Percentiles rank a stretch among this genome's conserved stretches.
These are phyloP conservation scores for Straminergon stramineum DNA, from an alignment of 225 moss, liverwort and hornwort species.

Conservation along the genomic window DNA sequence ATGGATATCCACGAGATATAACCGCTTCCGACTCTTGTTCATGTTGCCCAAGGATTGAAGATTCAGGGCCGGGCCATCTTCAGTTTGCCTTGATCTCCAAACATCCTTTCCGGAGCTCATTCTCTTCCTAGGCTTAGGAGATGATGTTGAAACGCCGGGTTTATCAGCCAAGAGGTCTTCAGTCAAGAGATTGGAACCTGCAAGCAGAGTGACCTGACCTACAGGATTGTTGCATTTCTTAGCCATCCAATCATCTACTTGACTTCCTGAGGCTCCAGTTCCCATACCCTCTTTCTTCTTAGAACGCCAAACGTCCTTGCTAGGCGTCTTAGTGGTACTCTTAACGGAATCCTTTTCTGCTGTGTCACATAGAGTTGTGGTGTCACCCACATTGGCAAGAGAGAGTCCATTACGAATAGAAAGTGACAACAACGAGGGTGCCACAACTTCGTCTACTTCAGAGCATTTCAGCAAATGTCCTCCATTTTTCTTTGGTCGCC, in stretches of 20 bases:
- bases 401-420: background rate
- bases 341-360: background rate
- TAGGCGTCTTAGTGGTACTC: background rate
- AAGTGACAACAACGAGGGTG: background rate
- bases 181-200: background rate
- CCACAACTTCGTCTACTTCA: slow-evolving; percentile 1
- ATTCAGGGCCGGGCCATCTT: background rate
- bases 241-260: background rate
- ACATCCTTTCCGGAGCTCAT: slow-evolving; percentile 8
- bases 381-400: background rate
- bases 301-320: slow-evolving; percentile 29
- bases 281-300: background rate
- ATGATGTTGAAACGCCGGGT: background rate
- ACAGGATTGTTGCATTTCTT: background rate
- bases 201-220: background rate
- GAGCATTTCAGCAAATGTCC: background rate
- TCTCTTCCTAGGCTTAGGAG: slow-evolving; percentile 4
- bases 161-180: background rate
- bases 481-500: background rate
- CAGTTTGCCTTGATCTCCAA: slow-evolving; percentile 1
- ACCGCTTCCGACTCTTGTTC: slow-evolving; percentile 2
- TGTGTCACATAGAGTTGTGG: background rate
- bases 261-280: background rate
- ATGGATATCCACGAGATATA: slow-evolving; percentile 85
- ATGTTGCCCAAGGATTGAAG: background rate